Percentiles rank a stretch among this genome's conserved stretches.
Conservation (phyloP, 2,329 filamentous ascomycete species). For the Aspergillus costaricaensis region DNA sequence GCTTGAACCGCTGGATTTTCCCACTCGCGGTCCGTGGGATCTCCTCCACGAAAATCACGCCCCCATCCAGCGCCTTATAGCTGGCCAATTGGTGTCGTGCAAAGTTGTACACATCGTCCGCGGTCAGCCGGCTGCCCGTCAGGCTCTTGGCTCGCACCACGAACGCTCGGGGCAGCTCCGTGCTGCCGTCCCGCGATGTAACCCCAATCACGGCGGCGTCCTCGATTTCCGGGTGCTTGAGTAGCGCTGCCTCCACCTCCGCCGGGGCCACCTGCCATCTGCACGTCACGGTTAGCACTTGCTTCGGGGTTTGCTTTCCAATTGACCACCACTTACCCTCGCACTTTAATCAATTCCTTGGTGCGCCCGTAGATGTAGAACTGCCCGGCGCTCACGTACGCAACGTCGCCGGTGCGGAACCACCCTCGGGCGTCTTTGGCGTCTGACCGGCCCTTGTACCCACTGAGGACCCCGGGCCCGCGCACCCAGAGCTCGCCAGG, state of each 20-base stretch:
- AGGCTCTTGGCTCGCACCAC: constrained; percentile 40
- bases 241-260: constrained; percentile 50
- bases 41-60: constrained; percentile 51
- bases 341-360: constrained; percentile 52
- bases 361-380: constrained; percentile 45
- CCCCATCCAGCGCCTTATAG: constrained; percentile 52
- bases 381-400: constrained; percentile 36
- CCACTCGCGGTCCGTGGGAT: constrained; percentile 54
- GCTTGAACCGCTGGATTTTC: constrained; percentile 50
- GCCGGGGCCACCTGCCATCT: constrained; percentile 53
- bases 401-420: constrained; percentile 50
- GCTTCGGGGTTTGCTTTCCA: background rate
- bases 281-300: background rate
- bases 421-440: constrained; percentile 43
- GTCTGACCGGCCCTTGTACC: constrained; percentile 40
- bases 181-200: constrained; percentile 34
- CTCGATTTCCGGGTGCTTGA: constrained; percentile 46
- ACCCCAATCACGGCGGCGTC: constrained; percentile 53
- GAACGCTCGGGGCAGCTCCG: constrained; percentile 49
- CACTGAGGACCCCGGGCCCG: constrained; percentile 37
- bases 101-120: constrained; percentile 48
- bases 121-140: constrained; percentile 30
- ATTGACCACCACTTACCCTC: constrained; percentile 36
- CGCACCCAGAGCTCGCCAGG: constrained; percentile 48
- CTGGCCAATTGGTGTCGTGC: constrained; percentile 45